Evolutionary conservation across 1,284 basidiomycete genomes (phyloP).

Genomic region (Exsudoporus floridanus): DNA sequence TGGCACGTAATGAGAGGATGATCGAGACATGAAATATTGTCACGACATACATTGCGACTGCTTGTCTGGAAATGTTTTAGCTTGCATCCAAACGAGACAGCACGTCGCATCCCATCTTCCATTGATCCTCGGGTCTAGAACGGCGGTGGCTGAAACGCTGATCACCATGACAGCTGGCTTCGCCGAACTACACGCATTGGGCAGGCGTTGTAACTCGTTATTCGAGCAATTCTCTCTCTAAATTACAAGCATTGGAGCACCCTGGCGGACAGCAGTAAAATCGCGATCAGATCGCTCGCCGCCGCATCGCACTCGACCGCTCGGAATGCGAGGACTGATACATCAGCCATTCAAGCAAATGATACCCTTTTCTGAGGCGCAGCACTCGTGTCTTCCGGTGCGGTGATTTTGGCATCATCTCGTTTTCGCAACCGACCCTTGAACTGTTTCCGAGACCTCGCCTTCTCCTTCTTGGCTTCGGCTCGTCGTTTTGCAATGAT

Average conservation of each 20-base stretch:
- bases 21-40: background rate
- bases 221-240: conserved; percentile 21
- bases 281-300: conserved; percentile 32
- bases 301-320: conserved; percentile 13
- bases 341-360: conserved; percentile 28
- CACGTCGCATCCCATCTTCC: conserved; percentile 4
- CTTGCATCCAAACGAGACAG: conserved; percentile 1
- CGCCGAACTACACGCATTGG: conserved; percentile 20
- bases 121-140: conserved; percentile 17
- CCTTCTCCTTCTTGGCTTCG: conserved; percentile 35
- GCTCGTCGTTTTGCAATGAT: conserved; percentile 27
- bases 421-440: conserved; percentile 14
- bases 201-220: conserved; percentile 8
- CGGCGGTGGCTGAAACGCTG: conserved; percentile 12
- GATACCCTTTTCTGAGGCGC: conserved; percentile 36
- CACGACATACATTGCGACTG: background rate
- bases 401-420: conserved; percentile 10
- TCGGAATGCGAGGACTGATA: conserved; percentile 25
- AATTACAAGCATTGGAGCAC: background rate
- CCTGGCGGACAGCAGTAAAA: conserved; percentile 9
- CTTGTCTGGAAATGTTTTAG: background rate
- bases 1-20: too few relatives aligned
- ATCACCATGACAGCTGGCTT: conserved; percentile 23
- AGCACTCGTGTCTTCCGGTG: conserved; percentile 9
- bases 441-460: conserved; percentile 23